These are phyloP conservation scores for Candida sithepensis DNA, from an alignment of 805 yeast species.

Conservation along the genomic window DNA sequence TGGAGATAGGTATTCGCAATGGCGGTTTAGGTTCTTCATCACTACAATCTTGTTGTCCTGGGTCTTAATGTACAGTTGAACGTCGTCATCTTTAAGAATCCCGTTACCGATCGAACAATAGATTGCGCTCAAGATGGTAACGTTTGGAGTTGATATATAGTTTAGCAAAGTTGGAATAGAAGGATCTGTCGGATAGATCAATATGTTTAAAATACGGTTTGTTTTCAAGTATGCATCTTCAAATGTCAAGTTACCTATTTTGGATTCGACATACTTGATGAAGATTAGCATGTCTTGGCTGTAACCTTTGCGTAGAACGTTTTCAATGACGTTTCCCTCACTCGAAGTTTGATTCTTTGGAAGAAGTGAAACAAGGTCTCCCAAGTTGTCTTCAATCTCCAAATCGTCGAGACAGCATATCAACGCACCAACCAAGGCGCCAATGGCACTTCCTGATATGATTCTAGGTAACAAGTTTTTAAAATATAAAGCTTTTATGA, in stretches of 20 bases:
- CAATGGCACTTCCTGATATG: slow-evolving; percentile 89
- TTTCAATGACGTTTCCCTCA: slow-evolving; percentile 63
- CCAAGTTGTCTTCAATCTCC: slow-evolving; percentile 49
- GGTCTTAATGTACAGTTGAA: slow-evolving; percentile 55
- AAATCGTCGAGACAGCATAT: slow-evolving; percentile 70
- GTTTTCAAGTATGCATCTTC: slow-evolving; percentile 87
- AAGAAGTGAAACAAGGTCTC: slow-evolving; percentile 42
- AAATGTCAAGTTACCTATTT: slow-evolving; percentile 81
- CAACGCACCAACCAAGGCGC: slow-evolving; percentile 87
- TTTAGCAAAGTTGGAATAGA: slow-evolving; percentile 73
- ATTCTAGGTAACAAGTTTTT: slow-evolving; percentile 78
- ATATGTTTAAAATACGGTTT: slow-evolving; percentile 75
- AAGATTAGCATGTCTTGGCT: slow-evolving; percentile 82
- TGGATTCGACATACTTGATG: slow-evolving; percentile 69
- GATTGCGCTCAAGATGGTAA: slow-evolving; percentile 85
- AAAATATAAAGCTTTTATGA: slow-evolving; percentile 74
- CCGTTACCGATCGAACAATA: slow-evolving; percentile 80
- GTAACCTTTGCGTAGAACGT: slow-evolving; percentile 74
- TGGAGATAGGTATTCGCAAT: slow-evolving; percentile 39
- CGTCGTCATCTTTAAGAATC: slow-evolving; percentile 55
- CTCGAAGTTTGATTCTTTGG: slow-evolving; percentile 27
- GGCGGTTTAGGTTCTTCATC: slow-evolving; percentile 32
- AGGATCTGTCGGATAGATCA: slow-evolving; percentile 75
- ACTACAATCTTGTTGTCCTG: slow-evolving; percentile 44
- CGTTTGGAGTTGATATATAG: slow-evolving; percentile 91